Evolutionary conservation across 129 eudicot species (phyloP), one percentile per base, ranked within the genome.

Genomic region (Arctium lappa): DNA sequence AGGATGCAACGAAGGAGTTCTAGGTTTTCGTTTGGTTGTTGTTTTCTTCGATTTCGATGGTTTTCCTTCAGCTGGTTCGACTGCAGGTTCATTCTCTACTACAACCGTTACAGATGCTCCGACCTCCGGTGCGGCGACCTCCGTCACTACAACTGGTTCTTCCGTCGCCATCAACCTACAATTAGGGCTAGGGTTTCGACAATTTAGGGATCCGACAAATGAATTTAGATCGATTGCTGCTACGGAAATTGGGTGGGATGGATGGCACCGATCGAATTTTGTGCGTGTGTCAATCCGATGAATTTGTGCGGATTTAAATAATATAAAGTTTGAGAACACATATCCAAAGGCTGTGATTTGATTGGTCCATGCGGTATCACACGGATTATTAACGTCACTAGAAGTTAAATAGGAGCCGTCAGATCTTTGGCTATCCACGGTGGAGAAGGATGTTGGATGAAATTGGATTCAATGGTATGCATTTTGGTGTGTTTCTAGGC

Each of bases 401-500:
- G 50, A 63, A 78, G 81, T 87, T 82, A 22, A 86, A 86, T 83
- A 30, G 71, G n/a, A 80, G 38, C 82, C 95, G 86, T 87, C 2
- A 12, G 95, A 91, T 91, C 36, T 10, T 63, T 53, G 32, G 36
- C 16, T 42, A 88, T 86, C 85, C 2, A 87, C 88, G 89, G 94
- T 40, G 18, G 37, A 34, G 6, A 32, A 48, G 77, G 69, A 16
- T 13, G 73, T 65, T 5, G 36, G 66, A 42, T 31, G 22, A 31
- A 29, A 3, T 33, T 13, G 44, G 34, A 46, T 65, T 36, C 29
- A 29, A 34, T 73, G 80, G 15, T 32, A 2, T 11, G 42, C 69
- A 76, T 13, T 30, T 30, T 29, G 82, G 88, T 89, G 95, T 91
- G 95, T 82, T 91, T 91, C 80, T 86, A 29, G 77, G 85, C 82